Percentiles rank a stretch among this genome's conserved stretches.
phyloP scores from a whole-genome alignment of 495 filamentous ascomycete genomes.

The Cercophora sp. region DNA sequence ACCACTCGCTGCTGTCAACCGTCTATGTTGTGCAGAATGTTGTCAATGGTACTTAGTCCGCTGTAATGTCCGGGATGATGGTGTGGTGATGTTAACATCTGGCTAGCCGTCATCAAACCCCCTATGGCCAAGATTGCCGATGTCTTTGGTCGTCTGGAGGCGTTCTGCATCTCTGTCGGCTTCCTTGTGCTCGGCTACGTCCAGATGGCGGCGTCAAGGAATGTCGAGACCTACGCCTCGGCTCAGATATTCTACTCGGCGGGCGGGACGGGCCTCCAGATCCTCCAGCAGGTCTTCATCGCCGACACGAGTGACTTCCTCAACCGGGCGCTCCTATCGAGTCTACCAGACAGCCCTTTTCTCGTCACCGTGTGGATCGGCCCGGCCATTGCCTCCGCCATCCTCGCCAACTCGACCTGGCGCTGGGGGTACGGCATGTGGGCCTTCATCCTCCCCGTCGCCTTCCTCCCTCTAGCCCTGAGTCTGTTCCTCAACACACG shows the following conservation, averaged over 20 bases:
- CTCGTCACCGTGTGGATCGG: conserved; percentile 57
- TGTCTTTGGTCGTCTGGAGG: conserved; percentile 41
- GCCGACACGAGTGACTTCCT: conserved; percentile 62
- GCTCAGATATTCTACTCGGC: conserved; percentile 47
- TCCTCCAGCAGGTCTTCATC: conserved; percentile 59
- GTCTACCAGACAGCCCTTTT: conserved; percentile 57
- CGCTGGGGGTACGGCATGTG: conserved; percentile 60
- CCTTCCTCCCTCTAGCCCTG: conserved; percentile 48
- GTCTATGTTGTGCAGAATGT: conserved; percentile 53
- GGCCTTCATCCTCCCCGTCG: conserved; percentile 52
- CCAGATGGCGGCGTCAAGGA: conserved; percentile 33
- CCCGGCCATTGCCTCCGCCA: conserved; percentile 38
- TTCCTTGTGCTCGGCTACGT: conserved; percentile 38
- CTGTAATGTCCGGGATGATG: not conserved
- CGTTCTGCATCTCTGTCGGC: conserved; percentile 32
- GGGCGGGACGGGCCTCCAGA: conserved; percentile 49
- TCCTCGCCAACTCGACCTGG: conserved; percentile 49
- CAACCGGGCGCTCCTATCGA: conserved; percentile 59
- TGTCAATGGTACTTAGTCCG: conserved; percentile 36
- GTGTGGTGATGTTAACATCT: not conserved
- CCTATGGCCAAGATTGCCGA: conserved; percentile 43
- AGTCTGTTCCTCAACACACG: conserved; percentile 52
- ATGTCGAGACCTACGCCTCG: conserved; percentile 41
- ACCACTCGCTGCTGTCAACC: conserved; percentile 55
- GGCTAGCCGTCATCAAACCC: conserved; percentile 38